Base-by-base conservation (phyloP, 2,329 filamentous ascomycete species). In the Paraphaeosphaeria minitans region DNA sequence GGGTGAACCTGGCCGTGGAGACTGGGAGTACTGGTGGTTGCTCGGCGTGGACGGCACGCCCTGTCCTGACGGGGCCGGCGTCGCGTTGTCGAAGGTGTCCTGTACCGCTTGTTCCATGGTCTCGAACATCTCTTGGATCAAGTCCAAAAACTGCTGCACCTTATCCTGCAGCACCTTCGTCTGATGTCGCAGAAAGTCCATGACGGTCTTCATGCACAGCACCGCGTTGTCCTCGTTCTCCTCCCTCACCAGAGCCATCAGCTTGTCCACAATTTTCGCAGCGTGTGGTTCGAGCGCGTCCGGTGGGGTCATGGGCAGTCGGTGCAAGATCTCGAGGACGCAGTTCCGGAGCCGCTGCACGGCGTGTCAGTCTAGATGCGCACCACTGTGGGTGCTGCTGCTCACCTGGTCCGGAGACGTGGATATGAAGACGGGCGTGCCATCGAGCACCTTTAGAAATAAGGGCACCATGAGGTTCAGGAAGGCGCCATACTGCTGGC, bases 201-300 rank as follows among this genome's bases (percentile, higher is more conserved):
- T 97, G 53, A 96, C 92, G 14, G 94, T 96, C 82, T 99, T 99
- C 80, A 99, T 92, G 75, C 94, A 97, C 62, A 99, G 81, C n/a
- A 96, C 92, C 2, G 94, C 95, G 83, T 99, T 99, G 63, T 99
- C 95, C 79, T 99, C 95, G 70, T 99, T 99, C 78, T 99, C 95
- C 43, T 87, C 89, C 66, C 89, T 88, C 59, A 98, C 93, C 58
- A 99, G 81, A 55, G 87, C 85, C 88, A 98, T 94, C 63, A 98
- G 84, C 65, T 96, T 84, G 73, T 97, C 93, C 59, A 97, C 92
- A 60, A 96, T 89, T 73, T 96, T 92, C 64, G 88, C 85, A 41
- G 94, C 93, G 77, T 94, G 96, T 0, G 89, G 90, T 75, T 98
- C 93, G 78, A 97, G 89, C 0, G 87, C 87, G 69, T 97, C 93